Evolutionary conservation across 1,284 basidiomycete species (phyloP), one percentile per base, ranked within the genome.

Genomic region (Naganishia sp.): DNA sequence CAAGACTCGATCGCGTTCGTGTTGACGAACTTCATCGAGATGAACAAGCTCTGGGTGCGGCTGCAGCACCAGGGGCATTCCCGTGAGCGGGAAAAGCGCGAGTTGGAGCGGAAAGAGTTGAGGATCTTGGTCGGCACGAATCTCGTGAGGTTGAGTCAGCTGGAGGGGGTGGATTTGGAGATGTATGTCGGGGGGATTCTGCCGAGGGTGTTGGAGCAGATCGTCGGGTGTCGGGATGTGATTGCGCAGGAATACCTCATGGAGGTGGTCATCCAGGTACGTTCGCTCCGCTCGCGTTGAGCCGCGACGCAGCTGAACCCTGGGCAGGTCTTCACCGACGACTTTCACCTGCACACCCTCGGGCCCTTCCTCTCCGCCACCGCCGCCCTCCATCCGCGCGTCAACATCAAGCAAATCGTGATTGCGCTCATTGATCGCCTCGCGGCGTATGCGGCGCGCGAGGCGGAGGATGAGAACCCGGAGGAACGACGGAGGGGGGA

Each of bases 11-110:
- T 92, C 70, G 87, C 86, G 2, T 97, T 96, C 76, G 92, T 96
- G 31, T 85, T 97, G 67, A 95, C 93, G 69, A 96, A 97, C 81
- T 96, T 96, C 74, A 92, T 97, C 76, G 94, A 97, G 77, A 97
- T 96, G 94, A 97, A 96, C 85, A 97, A 96, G 79, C 87, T 97
- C 32, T 97, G 94, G 94, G 94, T 97, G 1, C 88, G 94, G 50
- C 83, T 97, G 25, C 94, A 97, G 78, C 94, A 97, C 74, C 90
- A 94, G 76, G 94, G 94, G 0, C 92, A 95, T 76, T 94, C 93
- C 6, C 86, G 92, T 52, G 94, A 97, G 77, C 87, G 92, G 62
- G 94, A 97, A 77, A 94, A 94, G 79, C 88, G 94, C 63, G 94
- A 97, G 78, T 83, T 94, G 84, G 94, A 97, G 76, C 87, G 94